Conservation (phyloP, 176 grass and related monocot genomes). For the Ampelocalamus luodianensis region DNA sequence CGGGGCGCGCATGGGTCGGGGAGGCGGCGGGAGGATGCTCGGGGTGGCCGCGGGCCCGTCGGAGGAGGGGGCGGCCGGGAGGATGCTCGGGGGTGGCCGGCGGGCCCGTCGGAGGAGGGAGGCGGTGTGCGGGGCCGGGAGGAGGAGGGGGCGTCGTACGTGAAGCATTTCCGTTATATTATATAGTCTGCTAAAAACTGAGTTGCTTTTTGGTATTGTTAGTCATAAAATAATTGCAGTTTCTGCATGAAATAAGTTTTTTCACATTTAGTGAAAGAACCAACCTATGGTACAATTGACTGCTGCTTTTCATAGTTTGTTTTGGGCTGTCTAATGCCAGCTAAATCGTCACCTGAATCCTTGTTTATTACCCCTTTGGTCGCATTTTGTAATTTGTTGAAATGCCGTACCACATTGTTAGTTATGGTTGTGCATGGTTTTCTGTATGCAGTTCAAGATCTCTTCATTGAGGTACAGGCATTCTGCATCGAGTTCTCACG, state of each 20-base stretch:
- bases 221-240: not conserved
- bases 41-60: no score
- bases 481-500: constrained; percentile 99
- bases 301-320: not conserved
- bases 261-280: constrained; percentile 23
- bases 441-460: constrained; percentile 86
- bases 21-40: no score
- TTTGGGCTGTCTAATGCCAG: not conserved
- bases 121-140: no score
- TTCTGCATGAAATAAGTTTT: not conserved
- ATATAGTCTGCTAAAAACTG: not conserved
- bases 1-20: no score
- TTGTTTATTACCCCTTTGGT: not conserved
- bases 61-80: no score
- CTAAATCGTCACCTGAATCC: not conserved
- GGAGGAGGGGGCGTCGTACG: no score
- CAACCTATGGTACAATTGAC: constrained; percentile 13
- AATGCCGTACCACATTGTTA: not conserved
- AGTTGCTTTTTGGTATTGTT: not conserved
- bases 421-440: constrained; percentile 40
- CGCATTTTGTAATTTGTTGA: constrained; percentile 19
- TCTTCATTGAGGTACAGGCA: constrained; percentile 98
- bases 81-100: no score
- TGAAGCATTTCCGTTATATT: not conserved
- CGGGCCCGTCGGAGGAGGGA: no score